These are phyloP conservation scores for Eucalyptus erythrocorys DNA, from an alignment of 345 rosid species.

Conservation along the genomic window DNA sequence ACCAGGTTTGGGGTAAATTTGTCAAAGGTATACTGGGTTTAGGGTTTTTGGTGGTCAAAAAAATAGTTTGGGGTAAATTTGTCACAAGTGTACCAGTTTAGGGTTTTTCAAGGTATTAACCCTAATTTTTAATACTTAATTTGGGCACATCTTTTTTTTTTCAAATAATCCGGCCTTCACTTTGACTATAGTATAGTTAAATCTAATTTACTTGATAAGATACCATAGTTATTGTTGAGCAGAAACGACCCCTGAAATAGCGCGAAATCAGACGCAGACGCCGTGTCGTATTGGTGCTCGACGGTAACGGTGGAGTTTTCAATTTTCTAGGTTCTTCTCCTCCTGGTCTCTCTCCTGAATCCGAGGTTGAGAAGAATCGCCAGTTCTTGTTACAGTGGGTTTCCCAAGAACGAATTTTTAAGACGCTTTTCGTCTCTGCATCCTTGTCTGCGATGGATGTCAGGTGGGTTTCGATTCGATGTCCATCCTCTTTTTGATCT, in stretches of 20 bases:
- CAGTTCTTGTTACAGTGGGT: neutral
- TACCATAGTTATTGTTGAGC: neutral
- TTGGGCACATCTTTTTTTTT: neutral
- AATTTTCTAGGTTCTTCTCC: neutral
- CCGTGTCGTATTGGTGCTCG: neutral
- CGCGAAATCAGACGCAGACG: neutral
- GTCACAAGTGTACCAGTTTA: no score
- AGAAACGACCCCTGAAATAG: neutral
- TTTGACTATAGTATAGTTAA: neutral
- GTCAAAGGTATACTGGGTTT: no score
- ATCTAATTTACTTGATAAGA: neutral
- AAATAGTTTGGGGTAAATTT: no score
- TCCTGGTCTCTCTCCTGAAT: neutral
- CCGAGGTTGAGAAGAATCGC: neutral
- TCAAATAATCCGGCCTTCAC: neutral
- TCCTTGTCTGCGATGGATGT: neutral
- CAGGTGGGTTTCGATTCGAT: neutral
- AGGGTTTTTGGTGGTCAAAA: no score
- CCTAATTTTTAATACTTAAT: neutral
- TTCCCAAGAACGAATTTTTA: neutral
- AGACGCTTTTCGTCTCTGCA: neutral
- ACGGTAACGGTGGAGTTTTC: neutral
- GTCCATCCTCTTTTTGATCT: neutral
- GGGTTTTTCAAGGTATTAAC: no score
- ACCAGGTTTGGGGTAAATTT: no score